Evolutionary conservation across 1,284 basidiomycete species (phyloP).

Genomic region (Sporisorium exsertum): DNA sequence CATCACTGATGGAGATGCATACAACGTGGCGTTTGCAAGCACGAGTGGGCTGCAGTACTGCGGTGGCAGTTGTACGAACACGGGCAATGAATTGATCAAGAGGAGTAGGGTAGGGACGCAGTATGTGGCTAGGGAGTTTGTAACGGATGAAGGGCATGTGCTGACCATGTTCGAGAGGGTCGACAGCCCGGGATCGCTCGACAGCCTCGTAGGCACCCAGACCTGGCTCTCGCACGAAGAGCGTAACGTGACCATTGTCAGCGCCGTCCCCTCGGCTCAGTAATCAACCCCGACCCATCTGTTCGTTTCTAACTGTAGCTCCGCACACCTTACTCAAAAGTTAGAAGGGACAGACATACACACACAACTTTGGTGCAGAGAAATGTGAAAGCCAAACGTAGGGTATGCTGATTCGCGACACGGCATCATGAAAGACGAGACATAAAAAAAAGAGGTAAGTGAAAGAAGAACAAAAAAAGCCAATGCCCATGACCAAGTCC

Average conservation of each 20-base stretch:
- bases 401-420: conserved; percentile 26
- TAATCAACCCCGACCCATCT: neutral
- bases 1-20: conserved; percentile 42
- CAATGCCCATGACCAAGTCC: conserved; percentile 15
- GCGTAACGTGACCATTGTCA: conserved; percentile 50
- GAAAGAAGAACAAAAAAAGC: conserved; percentile 1
- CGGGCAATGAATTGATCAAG: conserved; percentile 47
- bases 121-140: conserved; percentile 26
- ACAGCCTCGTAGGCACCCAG: conserved; percentile 43
- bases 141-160: conserved; percentile 44
- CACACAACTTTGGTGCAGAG: neutral
- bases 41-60: conserved; percentile 48
- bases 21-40: conserved; percentile 50
- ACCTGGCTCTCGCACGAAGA: conserved; percentile 51
- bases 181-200: conserved; percentile 39
- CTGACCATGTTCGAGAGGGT: conserved; percentile 53
- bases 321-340: neutral
- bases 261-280: conserved; percentile 9
- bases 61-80: conserved; percentile 40
- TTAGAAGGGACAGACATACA: neutral
- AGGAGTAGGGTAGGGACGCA: conserved; percentile 19
- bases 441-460: neutral
- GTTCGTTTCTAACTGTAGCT: neutral
- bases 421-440: neutral
- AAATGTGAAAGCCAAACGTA: neutral